Percentiles rank a stretch among this genome's conserved stretches.
These are phyloP conservation scores for Arctium lappa DNA, from an alignment of 129 eudicot genomes.

Conservation along the genomic window DNA sequence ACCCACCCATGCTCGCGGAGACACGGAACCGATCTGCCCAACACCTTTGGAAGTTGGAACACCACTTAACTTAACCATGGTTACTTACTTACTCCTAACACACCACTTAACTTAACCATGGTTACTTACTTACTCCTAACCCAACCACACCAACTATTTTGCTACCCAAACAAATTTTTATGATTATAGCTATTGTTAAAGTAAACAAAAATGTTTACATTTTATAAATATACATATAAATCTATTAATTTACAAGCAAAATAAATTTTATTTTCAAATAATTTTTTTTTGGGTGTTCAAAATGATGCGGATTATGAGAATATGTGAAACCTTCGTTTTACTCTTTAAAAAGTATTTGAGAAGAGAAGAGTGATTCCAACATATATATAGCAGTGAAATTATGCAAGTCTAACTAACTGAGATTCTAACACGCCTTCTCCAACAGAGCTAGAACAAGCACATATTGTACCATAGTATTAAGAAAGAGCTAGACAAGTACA, in stretches of 20 bases:
- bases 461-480: no score
- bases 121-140: slow-evolving; percentile 9
- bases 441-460: no score
- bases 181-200: not conserved
- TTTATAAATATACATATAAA: no score
- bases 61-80: slow-evolving; percentile 28
- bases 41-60: slow-evolving; percentile 67
- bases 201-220: not conserved
- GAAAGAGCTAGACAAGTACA: not conserved
- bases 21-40: slow-evolving; percentile 61
- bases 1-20: slow-evolving; percentile 46
- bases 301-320: no score
- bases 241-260: not conserved
- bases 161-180: slow-evolving; percentile 3
- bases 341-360: no score
- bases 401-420: no score
- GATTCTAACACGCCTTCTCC: no score
- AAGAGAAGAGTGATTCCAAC: no score
- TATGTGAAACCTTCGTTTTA: no score
- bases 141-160: slow-evolving; percentile 9
- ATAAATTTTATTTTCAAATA: not conserved
- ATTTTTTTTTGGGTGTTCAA: no score
- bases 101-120: slow-evolving; percentile 28
- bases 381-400: no score
- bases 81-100: slow-evolving; percentile 12